Evolutionary conservation across 495 filamentous ascomycete species (phyloP).

Genomic region (Lasiosphaeria hispida): DNA sequence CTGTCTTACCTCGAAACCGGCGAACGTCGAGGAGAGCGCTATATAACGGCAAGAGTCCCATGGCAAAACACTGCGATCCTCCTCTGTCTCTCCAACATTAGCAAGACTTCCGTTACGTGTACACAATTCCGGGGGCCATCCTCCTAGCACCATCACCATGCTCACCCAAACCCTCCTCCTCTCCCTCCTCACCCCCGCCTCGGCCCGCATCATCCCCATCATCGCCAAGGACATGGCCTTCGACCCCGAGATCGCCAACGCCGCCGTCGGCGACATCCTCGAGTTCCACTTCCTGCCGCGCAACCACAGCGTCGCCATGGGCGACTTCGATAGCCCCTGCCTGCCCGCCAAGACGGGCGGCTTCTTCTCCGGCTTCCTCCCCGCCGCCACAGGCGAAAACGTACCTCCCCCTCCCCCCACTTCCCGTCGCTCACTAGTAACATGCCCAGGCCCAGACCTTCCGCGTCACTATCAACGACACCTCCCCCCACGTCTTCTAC

Average conservation of each 20-base stretch:
- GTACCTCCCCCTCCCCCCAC: constrained; percentile 1
- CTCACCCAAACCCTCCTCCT: constrained; percentile 13
- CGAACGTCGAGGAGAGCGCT: too few species aligned
- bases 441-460: constrained; percentile 27
- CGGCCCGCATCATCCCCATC: constrained; percentile 14
- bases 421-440: background rate
- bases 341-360: constrained; percentile 32
- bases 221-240: constrained; percentile 12
- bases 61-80: too few species aligned
- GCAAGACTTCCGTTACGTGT: too few species aligned
- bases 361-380: constrained; percentile 43
- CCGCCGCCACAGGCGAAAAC: constrained; percentile 18
- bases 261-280: constrained; percentile 40
- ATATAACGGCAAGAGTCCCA: too few species aligned
- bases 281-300: constrained; percentile 47
- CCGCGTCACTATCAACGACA: constrained; percentile 48
- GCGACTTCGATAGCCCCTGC: constrained; percentile 46
- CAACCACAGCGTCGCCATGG: constrained; percentile 45
- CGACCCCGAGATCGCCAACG: constrained; percentile 23
- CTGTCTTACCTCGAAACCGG: too few species aligned
- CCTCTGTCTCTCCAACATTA: too few species aligned
- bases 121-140: too few species aligned
- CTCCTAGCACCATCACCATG: background rate
- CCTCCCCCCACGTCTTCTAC: constrained; percentile 52
- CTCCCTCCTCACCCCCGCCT: constrained; percentile 35